Base-by-base conservation (phyloP, 306 rosid genomes). In the Vigna angularis region DNA sequence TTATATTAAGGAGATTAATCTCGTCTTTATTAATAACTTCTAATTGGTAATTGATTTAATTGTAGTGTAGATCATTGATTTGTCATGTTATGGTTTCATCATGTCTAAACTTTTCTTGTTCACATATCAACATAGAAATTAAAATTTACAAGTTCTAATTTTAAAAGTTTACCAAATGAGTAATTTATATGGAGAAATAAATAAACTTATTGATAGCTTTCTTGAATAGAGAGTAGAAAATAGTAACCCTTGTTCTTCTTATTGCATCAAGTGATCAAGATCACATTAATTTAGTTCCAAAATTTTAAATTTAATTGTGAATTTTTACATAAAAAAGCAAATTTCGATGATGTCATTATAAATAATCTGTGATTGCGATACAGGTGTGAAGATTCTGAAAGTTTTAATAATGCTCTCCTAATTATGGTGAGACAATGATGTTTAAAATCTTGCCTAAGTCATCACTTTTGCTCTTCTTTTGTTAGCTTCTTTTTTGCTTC, bases 361-460 rank as follows among this genome's bases (percentile, higher is more conserved):
- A 26, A 26, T 59, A 62, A 62, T 15, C 3, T 1, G 34, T 62
- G 12, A 4, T 30, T 62, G 67, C 13, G 45, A 62, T 62, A 32
- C 45, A 62, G 22, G 6, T 32, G 45, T 62, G 15, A 62, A 62
- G 67, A 32, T 62, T 32, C 1, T 2, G 15, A 34, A 63, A 16
- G 17, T 63, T 48, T 63, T 36, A 63, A 63, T 63, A 16, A 6
- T 63, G 47, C 47, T 34, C n/a, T 38, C 28, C 70, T 38, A 65
- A 65, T 38, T 65, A 36, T 17, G 70, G 15, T 38, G 26, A 38
- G 50, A 65, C 30, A 38, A 9, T 4, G 50, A 49, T 17, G 17
- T 65, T 65, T 65, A 38, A 65, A 65, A 65, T 15, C 10, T n/a
- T 38, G 70, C 17, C 15, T 38, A 17, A 36, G 50, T 36, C 70